Evolutionary conservation across 805 yeast genomes (phyloP).

Genomic region (Pichia manshurica): DNA sequence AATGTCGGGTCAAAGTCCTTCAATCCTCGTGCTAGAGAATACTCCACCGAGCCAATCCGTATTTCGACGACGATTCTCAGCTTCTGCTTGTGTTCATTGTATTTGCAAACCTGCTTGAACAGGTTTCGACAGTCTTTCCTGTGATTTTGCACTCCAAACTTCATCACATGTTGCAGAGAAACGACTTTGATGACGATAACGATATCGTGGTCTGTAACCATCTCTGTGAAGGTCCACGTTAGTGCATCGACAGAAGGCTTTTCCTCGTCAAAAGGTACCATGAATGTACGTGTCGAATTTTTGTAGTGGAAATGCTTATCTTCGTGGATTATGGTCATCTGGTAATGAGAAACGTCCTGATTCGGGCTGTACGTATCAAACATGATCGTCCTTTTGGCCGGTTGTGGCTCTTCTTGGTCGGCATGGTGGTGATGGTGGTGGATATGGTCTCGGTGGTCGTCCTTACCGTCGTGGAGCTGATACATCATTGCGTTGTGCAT

Average conservation of each 20-base stretch:
- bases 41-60: slow-evolving; percentile 39
- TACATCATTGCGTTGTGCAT: slow-evolving; percentile 27
- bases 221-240: slow-evolving; percentile 40
- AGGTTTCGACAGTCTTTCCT: slow-evolving; percentile 32
- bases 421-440: slow-evolving; percentile 2
- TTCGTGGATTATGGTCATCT: slow-evolving; percentile 35
- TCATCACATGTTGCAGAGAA: slow-evolving; percentile 27
- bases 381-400: slow-evolving; percentile 29
- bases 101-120: slow-evolving; percentile 28
- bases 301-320: slow-evolving; percentile 30
- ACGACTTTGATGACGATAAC: slow-evolving; percentile 40
- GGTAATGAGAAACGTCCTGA: slow-evolving; percentile 24
- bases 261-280: slow-evolving; percentile 38
- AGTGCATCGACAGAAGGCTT: slow-evolving; percentile 38
- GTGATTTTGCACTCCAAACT: slow-evolving; percentile 24
- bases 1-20: slow-evolving; percentile 41
- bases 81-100: slow-evolving; percentile 33
- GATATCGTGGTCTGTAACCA: slow-evolving; percentile 41
- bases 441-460: slow-evolving; percentile 13
- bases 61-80: slow-evolving; percentile 40
- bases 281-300: slow-evolving; percentile 35
- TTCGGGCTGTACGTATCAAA: slow-evolving; percentile 39
- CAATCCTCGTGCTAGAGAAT: slow-evolving; percentile 35
- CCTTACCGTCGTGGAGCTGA: slow-evolving; percentile 12
- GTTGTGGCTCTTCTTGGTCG: background rate